Evolutionary conservation across 345 rosid species (phyloP), one percentile per base, ranked within the genome.

Genomic region (Kernera saxatilis): DNA sequence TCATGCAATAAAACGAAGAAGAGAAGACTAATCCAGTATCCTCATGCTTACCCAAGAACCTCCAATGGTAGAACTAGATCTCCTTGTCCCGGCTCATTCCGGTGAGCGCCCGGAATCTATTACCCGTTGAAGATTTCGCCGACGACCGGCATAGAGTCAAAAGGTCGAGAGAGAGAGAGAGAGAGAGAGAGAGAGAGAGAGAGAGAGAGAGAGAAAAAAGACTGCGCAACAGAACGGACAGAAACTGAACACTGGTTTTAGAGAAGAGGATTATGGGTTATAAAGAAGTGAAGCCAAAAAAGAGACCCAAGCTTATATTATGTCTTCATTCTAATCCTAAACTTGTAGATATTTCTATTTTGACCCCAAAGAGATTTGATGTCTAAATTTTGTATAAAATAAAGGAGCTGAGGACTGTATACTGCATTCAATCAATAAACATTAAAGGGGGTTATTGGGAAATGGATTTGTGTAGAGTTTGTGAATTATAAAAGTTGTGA

Each of bases 101-200:
- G 54, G 66, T 36, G 70, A 63, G 11, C 51, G 7, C 30, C 75
- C 66, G 71, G 63, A 15, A 60, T 46, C 23, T 45, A 11, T 40
- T 69, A 22, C 22, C 82, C 77, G 78, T 32, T 50, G 61, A 67
- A 54, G 67, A 69, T 69, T 19, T 57, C 59, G 78, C 86, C 90
- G 88, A 84, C 57, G 67, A 57, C 80, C 80, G 85, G 84, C 83
- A 30, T 62, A 72, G 19, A 23, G 68, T 64, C 52, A 48, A 55
- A 55, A 64, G 44, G 29, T 29, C 13, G 64, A 64, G 56, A 67
- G 66, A 64, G 62, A 48, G 48, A 63, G 45, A 39, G 45, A 39
- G 52, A 41, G n/a, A n/a, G 64, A 64, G 56, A 67, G 66, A 64
- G 62, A 48, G 48, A 63, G 45, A 39, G 45, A 39, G 52, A 41